Evolutionary conservation across 306 rosid genomes (phyloP), one percentile per base, ranked within the genome.

Genomic region (Macrotyloma uniflorum): DNA sequence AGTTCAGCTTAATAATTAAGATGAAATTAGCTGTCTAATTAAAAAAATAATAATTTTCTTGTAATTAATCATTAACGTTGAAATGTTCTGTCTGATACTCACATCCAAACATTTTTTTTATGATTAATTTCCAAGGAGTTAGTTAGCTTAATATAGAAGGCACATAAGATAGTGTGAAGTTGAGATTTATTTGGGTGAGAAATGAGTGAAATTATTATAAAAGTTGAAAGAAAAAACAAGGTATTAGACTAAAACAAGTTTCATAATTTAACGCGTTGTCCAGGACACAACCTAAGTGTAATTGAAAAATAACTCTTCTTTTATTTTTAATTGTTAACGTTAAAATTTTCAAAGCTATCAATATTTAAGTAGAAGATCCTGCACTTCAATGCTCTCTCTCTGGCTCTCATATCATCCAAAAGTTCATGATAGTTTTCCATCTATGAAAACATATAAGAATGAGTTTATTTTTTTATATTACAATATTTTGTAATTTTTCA

Each of bases 351-450:
- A 4, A 20, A 1, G 67, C 67, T 26, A 67, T 66, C 68, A 55
- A 49, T 15, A 78, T 77, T 24, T 26, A 15, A 67, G 33, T 58
- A 67, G 23, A 67, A 67, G 18, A 77, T 77, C 11, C 81, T 67
- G 5, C 54, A 16, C 23, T 76, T 63, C 36, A 15, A 38, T 14
- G 14, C 23, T 54, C 38, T 72, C 38, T 72, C 7, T 55, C 8
- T 3, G 15, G 28, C 22, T 14, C 42, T 10, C 32, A 9, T 42
- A 12, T 38, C 5, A 4, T 32, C 35, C 4, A 32, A 32, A 32
- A 26, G 28, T 26, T n/a, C n/a, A n/a, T n/a, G n/a, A n/a, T n/a
- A n/a, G n/a, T n/a, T n/a, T n/a, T n/a, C n/a, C n/a, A n/a, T n/a
- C n/a, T n/a, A n/a, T n/a, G n/a, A 26, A 26, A 1, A 26, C 28